These are phyloP conservation scores for Ogataea corticis DNA, from an alignment of 805 yeast species.

Conservation along the genomic window DNA sequence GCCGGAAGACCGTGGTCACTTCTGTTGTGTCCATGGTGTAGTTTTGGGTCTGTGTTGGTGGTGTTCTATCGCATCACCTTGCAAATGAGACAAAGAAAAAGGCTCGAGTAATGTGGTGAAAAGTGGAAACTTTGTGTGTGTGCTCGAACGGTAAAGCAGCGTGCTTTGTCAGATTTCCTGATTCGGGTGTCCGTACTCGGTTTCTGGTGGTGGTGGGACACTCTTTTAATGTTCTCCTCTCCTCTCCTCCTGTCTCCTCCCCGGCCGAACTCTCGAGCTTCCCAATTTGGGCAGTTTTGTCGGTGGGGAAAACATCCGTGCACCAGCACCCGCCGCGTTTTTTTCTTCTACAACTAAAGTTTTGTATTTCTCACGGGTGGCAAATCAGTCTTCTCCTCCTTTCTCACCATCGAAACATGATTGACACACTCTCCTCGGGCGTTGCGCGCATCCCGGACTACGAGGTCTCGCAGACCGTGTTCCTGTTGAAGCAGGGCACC, in stretches of 20 bases:
- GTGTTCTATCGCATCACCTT: too few species aligned
- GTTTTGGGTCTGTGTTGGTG: too few species aligned
- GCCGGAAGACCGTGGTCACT: slow-evolving; percentile 23
- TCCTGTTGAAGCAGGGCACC: slow-evolving; percentile 47
- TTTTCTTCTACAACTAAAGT: not conserved
- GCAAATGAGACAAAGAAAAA: too few species aligned
- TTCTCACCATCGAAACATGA: slow-evolving; percentile 20
- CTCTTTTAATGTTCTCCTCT: too few species aligned
- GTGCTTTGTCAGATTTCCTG: too few species aligned
- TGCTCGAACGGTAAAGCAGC: too few species aligned
- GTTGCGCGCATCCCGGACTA: slow-evolving; percentile 75
- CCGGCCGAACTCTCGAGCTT: not conserved
- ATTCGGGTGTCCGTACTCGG: too few species aligned
- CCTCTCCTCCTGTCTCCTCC: not conserved
- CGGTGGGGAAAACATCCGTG: slow-evolving; percentile 9
- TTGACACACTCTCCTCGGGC: slow-evolving; percentile 46
- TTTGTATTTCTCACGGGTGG: not conserved
- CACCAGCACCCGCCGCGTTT: not conserved
- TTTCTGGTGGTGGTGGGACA: too few species aligned
- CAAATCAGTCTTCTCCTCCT: not conserved
- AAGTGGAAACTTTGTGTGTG: too few species aligned
- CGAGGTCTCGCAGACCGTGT: slow-evolving; percentile 77
- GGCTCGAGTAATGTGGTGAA: too few species aligned
- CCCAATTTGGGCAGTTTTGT: slow-evolving; percentile 8
- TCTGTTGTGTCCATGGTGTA: slow-evolving; percentile 24